phyloP scores from a whole-genome alignment of 352 stramenopile genomes.

The Pythium volutum region DNA sequence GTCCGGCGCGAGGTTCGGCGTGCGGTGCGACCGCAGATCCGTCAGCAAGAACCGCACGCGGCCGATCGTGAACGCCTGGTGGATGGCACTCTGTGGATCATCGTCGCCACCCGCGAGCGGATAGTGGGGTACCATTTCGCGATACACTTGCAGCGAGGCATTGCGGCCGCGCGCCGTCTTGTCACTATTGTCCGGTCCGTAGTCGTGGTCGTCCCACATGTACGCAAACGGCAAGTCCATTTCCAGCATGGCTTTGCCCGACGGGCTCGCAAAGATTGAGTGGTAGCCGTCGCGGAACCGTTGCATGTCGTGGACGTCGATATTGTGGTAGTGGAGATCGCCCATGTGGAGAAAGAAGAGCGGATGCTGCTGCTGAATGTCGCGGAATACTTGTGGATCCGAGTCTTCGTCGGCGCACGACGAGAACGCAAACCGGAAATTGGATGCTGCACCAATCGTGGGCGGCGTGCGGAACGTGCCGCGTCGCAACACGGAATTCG shows the following conservation, averaged over 20 bases:
- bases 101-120: slow-evolving; percentile 27
- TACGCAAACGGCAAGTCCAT: slow-evolving; percentile 86
- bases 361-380: slow-evolving; percentile 59
- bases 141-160: slow-evolving; percentile 74
- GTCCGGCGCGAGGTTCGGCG: slow-evolving; percentile 59
- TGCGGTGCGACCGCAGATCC: slow-evolving; percentile 72
- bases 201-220: slow-evolving; percentile 92
- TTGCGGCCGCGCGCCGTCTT: slow-evolving; percentile 65
- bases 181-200: slow-evolving; percentile 87
- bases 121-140: slow-evolving; percentile 83
- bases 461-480: slow-evolving; percentile 54
- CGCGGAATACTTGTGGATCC: slow-evolving; percentile 50
- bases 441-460: slow-evolving; percentile 39
- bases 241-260: slow-evolving; percentile 65
- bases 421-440: slow-evolving; percentile 74
- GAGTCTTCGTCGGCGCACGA: slow-evolving; percentile 83
- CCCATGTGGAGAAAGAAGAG: slow-evolving; percentile 89
- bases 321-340: slow-evolving; percentile 87
- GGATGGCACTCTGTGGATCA: slow-evolving; percentile 42
- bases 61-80: slow-evolving; percentile 83
- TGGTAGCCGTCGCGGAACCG: slow-evolving; percentile 63
- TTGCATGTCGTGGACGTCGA: slow-evolving; percentile 58
- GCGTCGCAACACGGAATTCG: slow-evolving; percentile 26
- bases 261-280: slow-evolving; percentile 68
- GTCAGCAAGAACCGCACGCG: slow-evolving; percentile 85